Conservation (phyloP, 2,329 filamentous ascomycete species). For the Hirsutella thompsonii region DNA sequence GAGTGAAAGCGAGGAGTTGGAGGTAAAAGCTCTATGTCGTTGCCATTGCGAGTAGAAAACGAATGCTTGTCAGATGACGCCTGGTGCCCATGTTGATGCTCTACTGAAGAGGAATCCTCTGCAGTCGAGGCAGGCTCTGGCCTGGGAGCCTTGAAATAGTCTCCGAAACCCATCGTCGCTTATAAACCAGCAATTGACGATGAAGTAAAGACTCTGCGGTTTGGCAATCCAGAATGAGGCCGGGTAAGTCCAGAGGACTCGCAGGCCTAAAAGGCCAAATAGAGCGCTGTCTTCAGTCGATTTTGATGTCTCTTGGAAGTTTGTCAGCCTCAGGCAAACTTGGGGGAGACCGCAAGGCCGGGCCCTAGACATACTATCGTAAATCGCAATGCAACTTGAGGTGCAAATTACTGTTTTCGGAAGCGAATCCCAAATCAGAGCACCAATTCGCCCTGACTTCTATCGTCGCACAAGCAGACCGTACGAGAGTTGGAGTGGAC, state of each 20-base stretch:
- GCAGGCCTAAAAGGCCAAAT: background rate
- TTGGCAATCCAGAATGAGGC: background rate
- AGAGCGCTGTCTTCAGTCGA: background rate
- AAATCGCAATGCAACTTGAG: too few relatives aligned
- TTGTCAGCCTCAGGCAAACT: background rate
- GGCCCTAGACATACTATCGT: too few relatives aligned
- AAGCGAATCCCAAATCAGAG: too few relatives aligned
- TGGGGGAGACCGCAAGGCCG: background rate
- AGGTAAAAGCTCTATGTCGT: conserved; percentile 35
- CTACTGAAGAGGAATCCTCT: conserved; percentile 9
- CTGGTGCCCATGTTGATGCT: conserved; percentile 11
- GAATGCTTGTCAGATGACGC: conserved; percentile 23
- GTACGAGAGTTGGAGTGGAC: too few relatives aligned
- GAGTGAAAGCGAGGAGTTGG: conserved; percentile 25
- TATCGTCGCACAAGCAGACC: too few relatives aligned
- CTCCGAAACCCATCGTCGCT: conserved; percentile 43
- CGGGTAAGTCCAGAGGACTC: background rate
- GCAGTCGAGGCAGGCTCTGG: conserved; percentile 4
- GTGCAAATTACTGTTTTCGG: too few relatives aligned
- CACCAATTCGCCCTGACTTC: too few relatives aligned
- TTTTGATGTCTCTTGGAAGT: background rate
- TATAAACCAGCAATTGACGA: background rate
- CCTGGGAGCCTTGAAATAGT: conserved; percentile 44
- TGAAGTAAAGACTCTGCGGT: background rate
- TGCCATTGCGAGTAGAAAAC: conserved; percentile 14